Evolutionary conservation across 2,329 filamentous ascomycete genomes (phyloP).

Genomic region (Setomelanomma holmii): DNA sequence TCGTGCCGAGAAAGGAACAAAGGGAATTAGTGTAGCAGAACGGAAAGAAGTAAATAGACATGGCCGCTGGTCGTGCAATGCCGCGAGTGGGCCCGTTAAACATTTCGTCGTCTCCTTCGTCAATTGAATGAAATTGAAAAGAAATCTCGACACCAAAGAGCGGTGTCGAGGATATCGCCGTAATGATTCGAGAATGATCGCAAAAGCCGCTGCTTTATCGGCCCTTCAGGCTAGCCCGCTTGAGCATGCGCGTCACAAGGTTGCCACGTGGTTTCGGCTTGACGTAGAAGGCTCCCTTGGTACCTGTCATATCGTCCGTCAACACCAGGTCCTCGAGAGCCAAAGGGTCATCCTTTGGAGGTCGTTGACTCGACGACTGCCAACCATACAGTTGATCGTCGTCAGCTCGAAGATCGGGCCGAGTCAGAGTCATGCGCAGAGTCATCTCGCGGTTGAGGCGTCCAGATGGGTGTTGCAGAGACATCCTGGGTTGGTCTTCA

Average conservation of each 20-base stretch:
- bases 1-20: not conserved
- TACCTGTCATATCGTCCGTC: conserved; percentile 56
- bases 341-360: conserved; percentile 58
- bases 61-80: not conserved
- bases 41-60: not conserved
- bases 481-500: conserved; percentile 34
- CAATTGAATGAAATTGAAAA: not conserved
- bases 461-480: conserved; percentile 27
- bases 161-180: not conserved
- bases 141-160: not conserved
- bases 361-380: conserved; percentile 52
- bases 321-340: conserved; percentile 61
- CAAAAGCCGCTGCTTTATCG: conserved; percentile 13
- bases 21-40: not conserved
- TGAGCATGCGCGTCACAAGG: conserved; percentile 46
- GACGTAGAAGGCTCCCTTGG: conserved; percentile 55
- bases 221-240: conserved; percentile 45
- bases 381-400: conserved; percentile 77
- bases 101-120: not conserved
- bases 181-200: not conserved
- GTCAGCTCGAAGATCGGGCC: conserved; percentile 81
- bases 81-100: conserved; percentile 5
- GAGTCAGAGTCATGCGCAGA: conserved; percentile 90
- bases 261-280: conserved; percentile 44
- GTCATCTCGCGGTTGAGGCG: conserved; percentile 82